A percentile compares a stretch with the other conserved stretches of the same genome.
Evolutionary conservation across 331 rosid species (phyloP).

Genomic region (Stylosanthes scabra): DNA sequence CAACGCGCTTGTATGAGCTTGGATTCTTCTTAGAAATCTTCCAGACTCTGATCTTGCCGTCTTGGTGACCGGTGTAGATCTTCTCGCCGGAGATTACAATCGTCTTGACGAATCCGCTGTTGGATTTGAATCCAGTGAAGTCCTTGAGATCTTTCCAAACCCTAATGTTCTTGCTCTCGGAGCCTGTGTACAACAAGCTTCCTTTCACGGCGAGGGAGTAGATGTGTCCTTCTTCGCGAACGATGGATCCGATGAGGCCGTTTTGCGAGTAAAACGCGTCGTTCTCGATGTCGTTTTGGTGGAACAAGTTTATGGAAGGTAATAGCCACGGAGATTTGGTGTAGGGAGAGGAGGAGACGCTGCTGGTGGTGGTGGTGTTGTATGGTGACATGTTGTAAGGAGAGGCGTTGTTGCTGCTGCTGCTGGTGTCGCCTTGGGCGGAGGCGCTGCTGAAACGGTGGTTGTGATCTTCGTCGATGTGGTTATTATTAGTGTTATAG

Average conservation of each 20-base stretch:
- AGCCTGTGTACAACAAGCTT: conserved; percentile 78
- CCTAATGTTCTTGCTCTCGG: conserved; percentile 90
- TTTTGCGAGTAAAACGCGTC: neutral
- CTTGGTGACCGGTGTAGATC: conserved; percentile 95
- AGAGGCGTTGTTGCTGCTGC: conserved; percentile 46
- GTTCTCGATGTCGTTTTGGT: neutral
- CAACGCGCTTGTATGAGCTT: conserved; percentile 54
- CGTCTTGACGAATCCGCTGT: conserved; percentile 80
- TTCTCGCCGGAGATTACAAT: conserved; percentile 63
- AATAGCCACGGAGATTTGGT: conserved; percentile 77
- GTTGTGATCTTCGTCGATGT: neutral
- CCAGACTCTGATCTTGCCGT: conserved; percentile 94
- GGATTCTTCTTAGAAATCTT: conserved; percentile 49
- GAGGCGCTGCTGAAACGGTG: conserved; percentile 41
- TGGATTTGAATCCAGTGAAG: conserved; percentile 74
- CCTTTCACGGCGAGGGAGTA: conserved; percentile 81
- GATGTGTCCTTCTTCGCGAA: conserved; percentile 82
- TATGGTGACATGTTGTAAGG: conserved; percentile 78
- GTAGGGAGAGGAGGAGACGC: conserved; percentile 51
- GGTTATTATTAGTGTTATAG: neutral
- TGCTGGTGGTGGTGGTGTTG: conserved; percentile 35
- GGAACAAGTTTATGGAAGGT: conserved; percentile 31
- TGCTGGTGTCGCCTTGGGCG: conserved; percentile 25
- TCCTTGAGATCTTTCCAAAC: conserved; percentile 87
- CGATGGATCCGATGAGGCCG: conserved; percentile 75